These are phyloP conservation scores for Cucumis sativus DNA, from an alignment of 306 rosid genomes.

Conservation along the genomic window DNA sequence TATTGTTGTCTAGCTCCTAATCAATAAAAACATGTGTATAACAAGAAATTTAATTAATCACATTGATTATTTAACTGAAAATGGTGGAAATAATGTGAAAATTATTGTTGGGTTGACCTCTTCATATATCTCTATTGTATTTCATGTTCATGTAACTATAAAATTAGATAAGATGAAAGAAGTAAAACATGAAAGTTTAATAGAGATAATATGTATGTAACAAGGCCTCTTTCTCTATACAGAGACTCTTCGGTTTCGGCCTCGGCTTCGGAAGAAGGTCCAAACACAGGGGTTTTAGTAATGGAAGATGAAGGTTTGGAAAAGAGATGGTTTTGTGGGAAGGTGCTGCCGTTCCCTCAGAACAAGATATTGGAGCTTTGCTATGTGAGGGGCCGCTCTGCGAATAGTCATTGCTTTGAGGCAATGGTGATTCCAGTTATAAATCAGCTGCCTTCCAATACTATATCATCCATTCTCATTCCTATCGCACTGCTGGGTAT, in stretches of 20 bases:
- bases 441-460: conserved; percentile 50
- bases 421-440: conserved; percentile 60
- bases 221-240: too few species aligned
- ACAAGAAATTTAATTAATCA: too few species aligned
- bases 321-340: conserved; percentile 29
- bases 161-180: too few species aligned
- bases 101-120: too few species aligned
- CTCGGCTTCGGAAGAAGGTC: conserved; percentile 24
- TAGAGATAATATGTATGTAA: conserved; percentile 25
- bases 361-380: conserved; percentile 35
- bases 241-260: conserved; percentile 1
- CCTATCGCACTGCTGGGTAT: conserved; percentile 53
- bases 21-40: too few species aligned
- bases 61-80: too few species aligned
- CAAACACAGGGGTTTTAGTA: conserved; percentile 48
- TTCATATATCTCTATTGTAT: too few species aligned
- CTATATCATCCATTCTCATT: conserved; percentile 29
- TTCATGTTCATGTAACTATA: too few species aligned
- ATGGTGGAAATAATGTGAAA: too few species aligned
- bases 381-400: conserved; percentile 7
- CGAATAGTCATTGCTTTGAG: conserved; percentile 9
- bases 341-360: conserved; percentile 58
- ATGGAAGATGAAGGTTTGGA: conserved; percentile 43
- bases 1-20: too few species aligned
- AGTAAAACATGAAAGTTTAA: too few species aligned